Evolutionary conservation across 2,329 filamentous ascomycete genomes (phyloP).

Genomic region (Herpotrichia juniperi): DNA sequence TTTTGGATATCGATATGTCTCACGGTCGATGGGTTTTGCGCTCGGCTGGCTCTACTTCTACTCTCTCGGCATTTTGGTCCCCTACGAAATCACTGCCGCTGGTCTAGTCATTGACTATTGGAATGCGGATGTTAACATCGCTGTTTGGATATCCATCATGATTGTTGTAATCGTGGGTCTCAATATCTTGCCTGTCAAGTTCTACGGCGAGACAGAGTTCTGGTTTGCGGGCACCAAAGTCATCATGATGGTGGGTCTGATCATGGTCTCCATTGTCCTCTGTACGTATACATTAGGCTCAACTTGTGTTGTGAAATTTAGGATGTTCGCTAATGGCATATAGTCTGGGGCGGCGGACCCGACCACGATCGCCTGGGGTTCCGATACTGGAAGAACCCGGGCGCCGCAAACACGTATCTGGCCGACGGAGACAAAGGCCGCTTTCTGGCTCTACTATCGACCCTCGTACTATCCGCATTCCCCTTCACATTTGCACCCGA

Average conservation of each 20-base stretch:
- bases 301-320: too few species aligned
- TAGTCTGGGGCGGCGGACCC: constrained; percentile 64
- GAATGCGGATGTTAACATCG: constrained; percentile 38
- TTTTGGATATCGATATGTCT: constrained; percentile 54
- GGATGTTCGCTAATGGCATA: too few species aligned
- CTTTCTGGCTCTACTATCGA: constrained; percentile 60
- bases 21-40: constrained; percentile 66
- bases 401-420: constrained; percentile 58
- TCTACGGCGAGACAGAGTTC: constrained; percentile 46
- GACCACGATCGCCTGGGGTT: constrained; percentile 59
- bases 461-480: constrained; percentile 58
- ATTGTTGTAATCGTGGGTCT: constrained; percentile 42
- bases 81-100: constrained; percentile 43
- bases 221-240: constrained; percentile 41
- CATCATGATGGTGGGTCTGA: constrained; percentile 50
- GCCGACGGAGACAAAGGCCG: constrained; percentile 54
- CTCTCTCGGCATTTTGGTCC: constrained; percentile 36
- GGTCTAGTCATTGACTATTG: constrained; percentile 46
- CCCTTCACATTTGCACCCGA: constrained; percentile 62
- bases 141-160: constrained; percentile 46
- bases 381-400: constrained; percentile 63
- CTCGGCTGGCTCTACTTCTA: constrained; percentile 38
- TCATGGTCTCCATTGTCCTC: constrained; percentile 60
- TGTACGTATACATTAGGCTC: too few species aligned
- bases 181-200: constrained; percentile 43